These are phyloP conservation scores for Dryadomyces quercivorus DNA, from an alignment of 2,329 filamentous ascomycete genomes.

Conservation along the genomic window DNA sequence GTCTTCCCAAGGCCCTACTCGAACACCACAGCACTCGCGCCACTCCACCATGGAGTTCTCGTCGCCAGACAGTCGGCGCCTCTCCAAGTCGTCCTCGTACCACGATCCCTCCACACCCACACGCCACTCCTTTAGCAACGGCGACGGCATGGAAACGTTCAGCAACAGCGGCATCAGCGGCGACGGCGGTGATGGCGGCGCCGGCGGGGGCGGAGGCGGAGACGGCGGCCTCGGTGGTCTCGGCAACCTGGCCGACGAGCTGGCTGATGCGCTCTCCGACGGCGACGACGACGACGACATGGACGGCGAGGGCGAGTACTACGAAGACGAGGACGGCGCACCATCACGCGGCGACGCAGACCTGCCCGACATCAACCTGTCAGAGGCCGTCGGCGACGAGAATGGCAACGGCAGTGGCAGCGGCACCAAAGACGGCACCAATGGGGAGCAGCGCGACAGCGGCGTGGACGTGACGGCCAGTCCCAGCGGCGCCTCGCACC, in stretches of 20 bases:
- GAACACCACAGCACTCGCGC: slow-evolving; percentile 48
- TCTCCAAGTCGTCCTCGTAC: slow-evolving; percentile 32
- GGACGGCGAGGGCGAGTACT: slow-evolving; percentile 24
- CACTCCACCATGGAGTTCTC: slow-evolving; percentile 43
- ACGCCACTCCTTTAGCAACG: slow-evolving; percentile 27
- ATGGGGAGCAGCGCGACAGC: slow-evolving; percentile 21
- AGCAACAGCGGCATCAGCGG: slow-evolving; percentile 10
- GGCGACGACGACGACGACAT: slow-evolving; percentile 45
- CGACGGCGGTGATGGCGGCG: background rate
- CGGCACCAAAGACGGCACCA: background rate
- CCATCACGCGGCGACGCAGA: background rate
- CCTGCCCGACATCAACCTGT: slow-evolving; percentile 25
- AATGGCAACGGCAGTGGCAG: slow-evolving; percentile 10
- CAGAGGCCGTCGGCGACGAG: slow-evolving; percentile 13
- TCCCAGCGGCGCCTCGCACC: background rate
- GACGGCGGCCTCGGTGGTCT: slow-evolving; percentile 29
- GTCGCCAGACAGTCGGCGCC: slow-evolving; percentile 33
- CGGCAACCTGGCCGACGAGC: slow-evolving; percentile 70
- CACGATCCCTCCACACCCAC: slow-evolving; percentile 35
- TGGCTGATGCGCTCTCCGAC: slow-evolving; percentile 60
- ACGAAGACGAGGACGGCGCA: slow-evolving; percentile 25
- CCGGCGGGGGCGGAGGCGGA: slow-evolving; percentile 21
- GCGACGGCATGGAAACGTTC: slow-evolving; percentile 25
- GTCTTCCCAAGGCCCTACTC: background rate
- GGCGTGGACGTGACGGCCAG: slow-evolving; percentile 26